Base-by-base conservation (phyloP, 2,329 filamentous ascomycete species). In the Botrytis deweyae region DNA sequence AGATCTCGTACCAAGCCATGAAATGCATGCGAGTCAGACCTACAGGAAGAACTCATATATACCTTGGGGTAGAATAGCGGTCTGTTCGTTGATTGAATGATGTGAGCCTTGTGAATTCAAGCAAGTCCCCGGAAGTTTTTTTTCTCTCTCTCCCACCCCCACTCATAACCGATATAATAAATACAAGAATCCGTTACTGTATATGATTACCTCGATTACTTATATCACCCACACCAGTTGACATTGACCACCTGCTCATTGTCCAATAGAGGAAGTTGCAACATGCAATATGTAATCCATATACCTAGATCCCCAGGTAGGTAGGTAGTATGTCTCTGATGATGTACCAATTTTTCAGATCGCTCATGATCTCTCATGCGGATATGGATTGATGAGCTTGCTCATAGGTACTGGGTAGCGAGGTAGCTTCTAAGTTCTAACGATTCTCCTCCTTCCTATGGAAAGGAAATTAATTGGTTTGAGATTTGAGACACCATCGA, bases 51-150 rank as follows among this genome's bases (percentile, higher is more conserved):
- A 67, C 8, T 7, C 20, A 33, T n/a, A 64, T 52, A 25, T 4
- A 14, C 20, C 44, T 29, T 68, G 65, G 46, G 29, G 65, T 36
- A 66, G 63, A 68, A 58, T 68, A 20, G 66, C 66, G 66, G 66
- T 68, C 66, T 68, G 49, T 42, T 52, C 36, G 22, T 52, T 4
- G 29, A 38, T 38, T 42, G 18, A 33, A 18, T 58, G 64, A n/a
- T 52, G 64, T 52, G 44, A 20, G 36, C 52, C 52, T 58, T 58
- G 2, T 29, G 62, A 44, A 20, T 36, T 64, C 42, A 66, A 66
- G 44, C 33, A 49, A 67, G 46, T 14, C 46, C 14, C 25, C 33
- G 29, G 36, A 55, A 38, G 46, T 3, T 40, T 55, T 55, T 55
- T 29, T 18, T 55, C n/a, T 8, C 42, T 25, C 10, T 33, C 42